Evolutionary conservation across 176 grass and related monocot species (phyloP).

Genomic region (Chrysopogon serrulatus): DNA sequence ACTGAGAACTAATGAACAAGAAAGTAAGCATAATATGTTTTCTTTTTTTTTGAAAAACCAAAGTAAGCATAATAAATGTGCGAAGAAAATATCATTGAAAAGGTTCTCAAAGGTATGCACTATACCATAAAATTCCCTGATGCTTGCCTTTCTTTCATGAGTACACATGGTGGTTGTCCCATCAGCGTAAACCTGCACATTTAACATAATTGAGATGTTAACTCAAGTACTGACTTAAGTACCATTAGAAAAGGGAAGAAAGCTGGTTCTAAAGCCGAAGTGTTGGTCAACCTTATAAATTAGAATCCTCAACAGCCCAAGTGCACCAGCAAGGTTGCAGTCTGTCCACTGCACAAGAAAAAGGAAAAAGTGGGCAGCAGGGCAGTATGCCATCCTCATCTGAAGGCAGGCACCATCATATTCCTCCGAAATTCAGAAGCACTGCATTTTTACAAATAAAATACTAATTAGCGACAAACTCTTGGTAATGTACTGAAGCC

Average conservation of each 20-base stretch:
- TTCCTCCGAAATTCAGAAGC: conserved; percentile 82
- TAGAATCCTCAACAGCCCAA: conserved; percentile 84
- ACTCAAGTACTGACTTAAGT: not conserved
- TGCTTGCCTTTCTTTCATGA: conserved; percentile 88
- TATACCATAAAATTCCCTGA: conserved; percentile 89
- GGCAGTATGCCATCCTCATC: conserved; percentile 91
- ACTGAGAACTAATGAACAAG: conserved; percentile 14
- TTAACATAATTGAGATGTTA: not conserved
- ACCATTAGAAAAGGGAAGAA: conserved; percentile 10
- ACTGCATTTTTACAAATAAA: conserved; percentile 39
- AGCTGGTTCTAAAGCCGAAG: not conserved
- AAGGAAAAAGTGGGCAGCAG: conserved; percentile 86
- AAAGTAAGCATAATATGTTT: conserved; percentile 24
- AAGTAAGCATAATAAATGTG: conserved; percentile 12
- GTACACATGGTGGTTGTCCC: conserved; percentile 93
- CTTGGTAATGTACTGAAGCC: not conserved
- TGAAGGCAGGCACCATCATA: conserved; percentile 88
- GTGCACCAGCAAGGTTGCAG: conserved; percentile 78
- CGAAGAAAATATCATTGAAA: not conserved
- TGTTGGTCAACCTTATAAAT: conserved; percentile 65
- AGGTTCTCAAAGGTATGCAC: not conserved
- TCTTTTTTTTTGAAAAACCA: too few relatives aligned
- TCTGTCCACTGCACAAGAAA: conserved; percentile 90
- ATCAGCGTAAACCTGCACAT: conserved; percentile 77
- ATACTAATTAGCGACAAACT: not conserved